Evolutionary conservation across 2,329 filamentous ascomycete genomes (phyloP).

Genomic region (Teratosphaeria nubilosa): DNA sequence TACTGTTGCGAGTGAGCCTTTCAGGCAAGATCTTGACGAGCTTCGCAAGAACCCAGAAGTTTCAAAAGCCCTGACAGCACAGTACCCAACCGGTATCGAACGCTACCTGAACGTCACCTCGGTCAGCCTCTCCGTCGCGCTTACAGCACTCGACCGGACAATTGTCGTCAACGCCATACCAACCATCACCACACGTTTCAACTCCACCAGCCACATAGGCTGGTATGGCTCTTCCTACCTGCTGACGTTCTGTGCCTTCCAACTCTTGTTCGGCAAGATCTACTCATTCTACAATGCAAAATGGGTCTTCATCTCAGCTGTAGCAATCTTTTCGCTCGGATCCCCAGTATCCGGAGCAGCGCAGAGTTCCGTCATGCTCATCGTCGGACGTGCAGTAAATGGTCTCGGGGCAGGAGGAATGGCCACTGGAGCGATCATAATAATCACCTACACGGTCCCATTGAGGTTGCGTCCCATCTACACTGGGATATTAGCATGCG

Average conservation of each 20-base stretch:
- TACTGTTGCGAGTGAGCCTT: too few species aligned
- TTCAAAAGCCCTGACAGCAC: too few species aligned
- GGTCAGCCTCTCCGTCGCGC: conserved; percentile 7
- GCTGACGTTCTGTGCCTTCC: conserved; percentile 11
- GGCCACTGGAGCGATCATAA: conserved; percentile 13
- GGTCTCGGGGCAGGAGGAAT: conserved; percentile 20
- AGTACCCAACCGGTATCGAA: conserved; percentile 8
- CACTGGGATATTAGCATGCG: conserved; percentile 15
- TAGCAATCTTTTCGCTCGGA: conserved; percentile 16
- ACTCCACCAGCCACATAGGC: conserved; percentile 26
- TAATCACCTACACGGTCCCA: conserved; percentile 7
- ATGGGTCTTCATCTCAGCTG: conserved; percentile 14
- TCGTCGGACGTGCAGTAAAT: conserved; percentile 23
- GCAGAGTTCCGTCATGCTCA: conserved; percentile 17
- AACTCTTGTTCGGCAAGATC: conserved; percentile 20
- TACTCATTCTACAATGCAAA: conserved; percentile 28
- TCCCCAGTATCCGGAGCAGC: conserved; percentile 23
- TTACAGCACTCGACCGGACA: conserved; percentile 9
- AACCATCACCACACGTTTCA: conserved; percentile 37
- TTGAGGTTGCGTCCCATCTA: neutral
- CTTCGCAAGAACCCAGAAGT: too few species aligned
- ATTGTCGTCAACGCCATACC: conserved; percentile 34
- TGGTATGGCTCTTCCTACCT: conserved; percentile 10
- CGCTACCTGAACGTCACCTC: conserved; percentile 7
- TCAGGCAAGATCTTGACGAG: too few species aligned